Conservation (phyloP, 352 stramenopile species). For the Thalassiosira pacifica region DNA sequence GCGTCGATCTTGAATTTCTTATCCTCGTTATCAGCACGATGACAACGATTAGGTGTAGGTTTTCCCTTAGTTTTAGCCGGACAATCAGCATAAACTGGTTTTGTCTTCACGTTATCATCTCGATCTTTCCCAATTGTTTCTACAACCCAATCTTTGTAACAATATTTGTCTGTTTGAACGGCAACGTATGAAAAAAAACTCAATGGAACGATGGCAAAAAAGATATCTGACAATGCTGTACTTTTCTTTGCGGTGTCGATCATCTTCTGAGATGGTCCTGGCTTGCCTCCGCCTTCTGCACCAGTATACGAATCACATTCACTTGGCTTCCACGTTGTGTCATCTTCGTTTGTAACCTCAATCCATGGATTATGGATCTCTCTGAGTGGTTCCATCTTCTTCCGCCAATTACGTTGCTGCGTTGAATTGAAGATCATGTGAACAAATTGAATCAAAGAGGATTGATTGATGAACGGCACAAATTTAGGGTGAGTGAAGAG, state of each 20-base stretch:
- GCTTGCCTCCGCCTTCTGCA: background rate
- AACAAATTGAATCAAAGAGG: conserved; percentile 11
- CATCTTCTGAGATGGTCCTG: conserved; percentile 12
- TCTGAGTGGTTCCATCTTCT: conserved; percentile 3
- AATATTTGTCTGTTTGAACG: conserved; percentile 22
- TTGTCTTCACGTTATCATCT: conserved; percentile 24
- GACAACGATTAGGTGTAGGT: background rate
- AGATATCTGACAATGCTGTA: background rate
- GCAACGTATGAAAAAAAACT: conserved; percentile 34
- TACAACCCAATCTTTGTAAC: conserved; percentile 37
- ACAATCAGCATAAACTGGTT: conserved; percentile 2
- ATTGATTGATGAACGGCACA: conserved; percentile 27
- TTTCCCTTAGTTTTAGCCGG: background rate
- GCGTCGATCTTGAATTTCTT: conserved; percentile 18
- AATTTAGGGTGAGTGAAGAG: conserved; percentile 12
- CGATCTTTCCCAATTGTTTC: conserved; percentile 15
- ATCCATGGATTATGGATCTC: conserved; percentile 31
- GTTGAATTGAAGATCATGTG: conserved; percentile 22
- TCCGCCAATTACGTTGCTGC: background rate
- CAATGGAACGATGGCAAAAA: conserved; percentile 21
- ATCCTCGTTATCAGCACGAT: conserved; percentile 17
- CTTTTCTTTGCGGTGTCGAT: background rate
- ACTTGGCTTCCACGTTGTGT: background rate
- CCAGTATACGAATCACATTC: conserved; percentile 21
- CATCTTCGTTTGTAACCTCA: conserved; percentile 16